Percentiles rank a stretch among this genome's conserved stretches.
These are phyloP conservation scores for Cystoderma amianthinum DNA, from an alignment of 768 basidiomycete species.

Conservation along the genomic window DNA sequence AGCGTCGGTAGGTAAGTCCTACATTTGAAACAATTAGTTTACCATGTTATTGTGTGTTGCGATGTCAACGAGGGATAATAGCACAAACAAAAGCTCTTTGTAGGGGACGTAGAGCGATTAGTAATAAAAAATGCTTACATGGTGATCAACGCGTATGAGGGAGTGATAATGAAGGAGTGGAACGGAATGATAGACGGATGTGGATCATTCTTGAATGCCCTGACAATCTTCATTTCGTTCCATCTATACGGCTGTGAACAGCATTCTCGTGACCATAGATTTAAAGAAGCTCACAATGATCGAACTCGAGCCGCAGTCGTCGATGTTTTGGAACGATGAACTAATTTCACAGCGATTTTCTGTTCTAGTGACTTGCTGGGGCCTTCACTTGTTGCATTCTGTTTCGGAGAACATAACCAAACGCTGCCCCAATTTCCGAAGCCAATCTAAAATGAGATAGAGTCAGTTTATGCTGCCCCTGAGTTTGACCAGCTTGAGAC, in stretches of 20 bases:
- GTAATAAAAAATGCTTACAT: conserved; percentile 64
- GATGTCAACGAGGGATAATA: too few species aligned
- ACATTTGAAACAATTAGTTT: too few species aligned
- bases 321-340: conserved; percentile 78
- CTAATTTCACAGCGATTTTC: conserved; percentile 88
- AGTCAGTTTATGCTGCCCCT: conserved; percentile 1
- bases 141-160: conserved; percentile 85
- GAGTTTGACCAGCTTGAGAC: conserved; percentile 9
- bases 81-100: too few species aligned
- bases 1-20: conserved; percentile 87
- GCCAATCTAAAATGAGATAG: conserved; percentile 52
- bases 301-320: conserved; percentile 86
- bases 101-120: too few species aligned
- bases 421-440: conserved; percentile 93
- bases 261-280: not conserved
- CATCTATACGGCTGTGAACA: conserved; percentile 41
- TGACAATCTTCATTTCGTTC: conserved; percentile 98
- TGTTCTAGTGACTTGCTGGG: conserved; percentile 32
- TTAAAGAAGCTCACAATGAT: conserved; percentile 56
- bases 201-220: conserved; percentile 73
- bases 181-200: conserved; percentile 93
- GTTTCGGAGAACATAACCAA: conserved; percentile 68
- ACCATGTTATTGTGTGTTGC: too few species aligned
- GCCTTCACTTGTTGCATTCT: conserved; percentile 23
- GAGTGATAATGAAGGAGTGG: conserved; percentile 90